Evolutionary conservation across 352 stramenopile genomes (phyloP).

Genomic region (Phytophthora uliginosa): DNA sequence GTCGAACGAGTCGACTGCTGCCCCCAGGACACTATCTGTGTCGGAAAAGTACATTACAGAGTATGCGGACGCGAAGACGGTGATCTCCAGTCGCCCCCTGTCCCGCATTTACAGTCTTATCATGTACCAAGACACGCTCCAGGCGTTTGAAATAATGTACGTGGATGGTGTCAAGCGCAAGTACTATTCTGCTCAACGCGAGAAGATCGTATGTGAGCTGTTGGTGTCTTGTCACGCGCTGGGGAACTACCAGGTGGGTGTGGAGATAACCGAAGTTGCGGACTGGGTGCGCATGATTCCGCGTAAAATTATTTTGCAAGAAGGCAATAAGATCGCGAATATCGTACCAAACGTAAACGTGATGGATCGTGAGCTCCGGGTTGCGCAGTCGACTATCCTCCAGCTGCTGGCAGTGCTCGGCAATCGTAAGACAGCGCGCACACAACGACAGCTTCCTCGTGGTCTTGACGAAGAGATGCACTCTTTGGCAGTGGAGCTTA

Average conservation of each 20-base stretch:
- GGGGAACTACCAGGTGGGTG: conserved; percentile 74
- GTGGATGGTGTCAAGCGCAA: conserved; percentile 78
- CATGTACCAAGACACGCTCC: conserved; percentile 65
- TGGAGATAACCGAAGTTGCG: conserved; percentile 55
- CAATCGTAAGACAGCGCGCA: conserved; percentile 68
- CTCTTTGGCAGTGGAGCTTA: conserved; percentile 76
- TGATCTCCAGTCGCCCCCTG: conserved; percentile 81
- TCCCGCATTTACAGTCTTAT: conserved; percentile 77
- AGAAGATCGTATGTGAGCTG: conserved; percentile 84
- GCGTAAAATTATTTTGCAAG: conserved; percentile 74
- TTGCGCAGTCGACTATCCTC: conserved; percentile 73
- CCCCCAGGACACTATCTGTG: conserved; percentile 59
- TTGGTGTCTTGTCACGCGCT: conserved; percentile 80
- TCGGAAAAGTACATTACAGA: conserved; percentile 83
- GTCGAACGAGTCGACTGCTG: conserved; percentile 47
- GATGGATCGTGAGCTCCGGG: conserved; percentile 76
- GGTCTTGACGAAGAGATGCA: conserved; percentile 85
- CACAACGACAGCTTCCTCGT: conserved; percentile 69
- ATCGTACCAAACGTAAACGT: conserved; percentile 52
- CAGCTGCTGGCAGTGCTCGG: conserved; percentile 68
- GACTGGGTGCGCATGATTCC: conserved; percentile 81
- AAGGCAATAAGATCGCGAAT: conserved; percentile 64
- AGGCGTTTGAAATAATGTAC: conserved; percentile 82
- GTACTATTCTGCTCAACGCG: conserved; percentile 71
- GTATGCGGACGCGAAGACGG: conserved; percentile 51